phyloP scores from a whole-genome alignment of 352 stramenopile genomes.

The Phytophthora brassicae region DNA sequence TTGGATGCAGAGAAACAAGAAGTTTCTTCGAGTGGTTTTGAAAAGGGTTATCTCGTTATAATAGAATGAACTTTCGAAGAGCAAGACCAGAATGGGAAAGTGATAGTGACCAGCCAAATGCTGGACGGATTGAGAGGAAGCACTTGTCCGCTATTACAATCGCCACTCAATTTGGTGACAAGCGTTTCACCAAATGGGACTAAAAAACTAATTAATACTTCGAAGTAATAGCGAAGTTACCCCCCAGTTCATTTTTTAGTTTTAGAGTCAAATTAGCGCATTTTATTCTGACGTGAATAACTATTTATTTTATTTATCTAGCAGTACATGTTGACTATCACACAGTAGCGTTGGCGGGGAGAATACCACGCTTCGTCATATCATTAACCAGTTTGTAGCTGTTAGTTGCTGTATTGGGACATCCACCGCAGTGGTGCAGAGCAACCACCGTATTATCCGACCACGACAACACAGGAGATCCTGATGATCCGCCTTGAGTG shows the following conservation, averaged over 20 bases:
- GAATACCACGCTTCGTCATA: slow-evolving; percentile 36
- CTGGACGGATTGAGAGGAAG: slow-evolving; percentile 18
- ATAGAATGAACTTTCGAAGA: slow-evolving; percentile 19
- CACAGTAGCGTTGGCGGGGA: slow-evolving; percentile 43
- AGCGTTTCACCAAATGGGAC: background rate
- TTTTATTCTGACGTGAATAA: background rate
- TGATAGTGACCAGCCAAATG: slow-evolving; percentile 9
- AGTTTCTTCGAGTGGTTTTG: slow-evolving; percentile 7
- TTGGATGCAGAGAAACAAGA: too few species aligned
- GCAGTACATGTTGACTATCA: background rate
- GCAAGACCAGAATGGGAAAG: slow-evolving; percentile 20
- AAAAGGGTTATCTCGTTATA: slow-evolving; percentile 10
- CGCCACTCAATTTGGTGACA: background rate
- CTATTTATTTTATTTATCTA: background rate
- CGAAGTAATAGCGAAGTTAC: too few species aligned
- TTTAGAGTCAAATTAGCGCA: too few species aligned
- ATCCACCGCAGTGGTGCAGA: slow-evolving; percentile 78
- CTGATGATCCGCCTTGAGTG: slow-evolving; percentile 70
- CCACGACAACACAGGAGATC: slow-evolving; percentile 62
- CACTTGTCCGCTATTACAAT: slow-evolving; percentile 1
- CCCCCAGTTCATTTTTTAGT: too few species aligned
- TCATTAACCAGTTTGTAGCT: slow-evolving; percentile 55
- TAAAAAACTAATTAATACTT: background rate
- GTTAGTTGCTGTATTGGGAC: slow-evolving; percentile 74
- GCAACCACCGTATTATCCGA: slow-evolving; percentile 64